Evolutionary conservation across 257 asterid genomes (phyloP), one percentile per base, ranked within the genome.

Genomic region (Solanum sejunctum): DNA sequence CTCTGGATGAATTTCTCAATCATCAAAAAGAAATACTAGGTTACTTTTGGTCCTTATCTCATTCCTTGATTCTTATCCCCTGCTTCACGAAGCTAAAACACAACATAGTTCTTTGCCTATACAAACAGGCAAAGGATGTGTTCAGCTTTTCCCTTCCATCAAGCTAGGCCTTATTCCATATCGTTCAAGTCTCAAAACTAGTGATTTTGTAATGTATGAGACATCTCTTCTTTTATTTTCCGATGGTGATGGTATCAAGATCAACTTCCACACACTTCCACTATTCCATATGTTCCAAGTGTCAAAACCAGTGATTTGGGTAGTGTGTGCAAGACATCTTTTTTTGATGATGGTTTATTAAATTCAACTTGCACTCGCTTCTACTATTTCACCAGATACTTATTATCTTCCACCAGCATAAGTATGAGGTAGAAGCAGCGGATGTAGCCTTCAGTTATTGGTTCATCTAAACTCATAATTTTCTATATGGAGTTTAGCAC

Each of bases 261-360:
- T 10, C 77, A 69, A 0, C 51, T 69, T 69, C 15, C 26, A 36
- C 4, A 0, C 15, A 66, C 7, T 41, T 70, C 0, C 5, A 18
- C 0, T 39, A 39, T 70, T 70, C 3, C 12, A 28, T 36, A 36
- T 36, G 56, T 43, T 11, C 80, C 80, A 72, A n/a, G 18, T 72
- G 20, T 16, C 32, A 11, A 11, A 70, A 18, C 56, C 17, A 20
- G 1, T 72, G 36, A 72, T 10, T 32, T 45, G 20, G 0, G 41
- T 0, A 20, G 54, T 5, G 78, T 39, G 4, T 17, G 4, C 10
- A 20, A 43, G 56, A 43, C 18, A 43, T 20, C 20, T 43, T 11
- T 0, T 0, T 0, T 0, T 0, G 3, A 61, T 32, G 75, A 36
- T 3, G 4, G 49, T 69, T 3, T 36, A 5, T 4, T 12, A 16